Conservation (phyloP, 169 alveolate species). For the Babesia sp. region DNA sequence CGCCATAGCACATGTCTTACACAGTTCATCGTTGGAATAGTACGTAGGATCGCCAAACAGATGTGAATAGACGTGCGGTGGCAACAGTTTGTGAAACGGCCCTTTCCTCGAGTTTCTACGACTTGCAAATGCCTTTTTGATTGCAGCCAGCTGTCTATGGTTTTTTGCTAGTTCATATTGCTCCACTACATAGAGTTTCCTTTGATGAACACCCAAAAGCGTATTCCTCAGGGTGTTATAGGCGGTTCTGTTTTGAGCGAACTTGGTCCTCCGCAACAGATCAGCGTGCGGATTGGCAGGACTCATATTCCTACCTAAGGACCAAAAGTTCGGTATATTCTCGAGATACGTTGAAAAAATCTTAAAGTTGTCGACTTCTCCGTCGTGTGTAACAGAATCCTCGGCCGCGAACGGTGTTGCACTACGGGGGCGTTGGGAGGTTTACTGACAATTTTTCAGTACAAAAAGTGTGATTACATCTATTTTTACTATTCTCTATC, state of each 20-base stretch:
- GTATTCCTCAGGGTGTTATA: slow-evolving; percentile 40
- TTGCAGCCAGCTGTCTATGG: slow-evolving; percentile 28
- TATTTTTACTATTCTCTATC: neutral
- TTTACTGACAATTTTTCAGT: neutral
- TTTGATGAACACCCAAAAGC: neutral
- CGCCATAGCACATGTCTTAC: slow-evolving; percentile 27
- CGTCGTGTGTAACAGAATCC: neutral
- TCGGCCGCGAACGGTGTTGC: neutral
- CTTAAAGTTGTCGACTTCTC: neutral
- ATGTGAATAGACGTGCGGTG: slow-evolving; percentile 56
- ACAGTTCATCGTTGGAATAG: slow-evolving; percentile 43
- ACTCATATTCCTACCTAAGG: slow-evolving; percentile 1
- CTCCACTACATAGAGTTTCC: slow-evolving; percentile 33
- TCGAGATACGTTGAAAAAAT: neutral
- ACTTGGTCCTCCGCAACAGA: slow-evolving; percentile 37
- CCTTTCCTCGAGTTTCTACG: slow-evolving; percentile 39
- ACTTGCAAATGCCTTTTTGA: slow-evolving; percentile 25
- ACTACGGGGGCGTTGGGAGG: neutral
- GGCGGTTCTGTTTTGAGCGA: slow-evolving; percentile 58
- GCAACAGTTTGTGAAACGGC: slow-evolving; percentile 35
- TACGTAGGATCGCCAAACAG: slow-evolving; percentile 58
- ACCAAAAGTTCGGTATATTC: neutral
- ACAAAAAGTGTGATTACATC: neutral
- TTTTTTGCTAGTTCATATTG: neutral
- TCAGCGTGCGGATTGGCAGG: slow-evolving; percentile 7